Conservation (phyloP, 2,329 filamentous ascomycete genomes). For the Phaeosphaeriaceae sp. region DNA sequence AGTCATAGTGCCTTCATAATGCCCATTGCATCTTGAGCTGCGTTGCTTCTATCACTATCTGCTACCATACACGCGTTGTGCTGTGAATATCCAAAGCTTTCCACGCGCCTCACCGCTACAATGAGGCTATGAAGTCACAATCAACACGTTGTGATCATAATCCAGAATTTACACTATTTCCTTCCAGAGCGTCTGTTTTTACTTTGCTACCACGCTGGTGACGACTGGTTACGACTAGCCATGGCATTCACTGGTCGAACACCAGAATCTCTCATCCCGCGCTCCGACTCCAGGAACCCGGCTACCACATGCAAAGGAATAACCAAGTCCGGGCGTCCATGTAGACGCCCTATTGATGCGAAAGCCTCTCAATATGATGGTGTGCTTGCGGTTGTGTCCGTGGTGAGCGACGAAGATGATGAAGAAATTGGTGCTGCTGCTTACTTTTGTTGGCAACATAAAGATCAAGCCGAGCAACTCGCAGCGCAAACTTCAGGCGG, state of each 20-base stretch:
- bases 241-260: conserved; percentile 57
- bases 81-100: neutral
- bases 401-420: conserved; percentile 47
- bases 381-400: conserved; percentile 51
- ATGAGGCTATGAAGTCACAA: conserved; percentile 6
- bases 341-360: conserved; percentile 72
- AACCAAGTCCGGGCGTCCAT: conserved; percentile 81
- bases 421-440: conserved; percentile 62
- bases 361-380: conserved; percentile 47
- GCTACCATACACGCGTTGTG: neutral
- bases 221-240: neutral
- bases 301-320: conserved; percentile 86
- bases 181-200: neutral
- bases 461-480: conserved; percentile 72
- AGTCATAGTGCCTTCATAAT: conserved; percentile 16
- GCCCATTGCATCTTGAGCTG: conserved; percentile 3
- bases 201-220: neutral
- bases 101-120: conserved; percentile 5
- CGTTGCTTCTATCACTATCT: too few species aligned
- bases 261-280: conserved; percentile 78
- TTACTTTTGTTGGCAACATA: conserved; percentile 96
- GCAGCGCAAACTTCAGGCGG: conserved; percentile 25
- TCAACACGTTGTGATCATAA: neutral
- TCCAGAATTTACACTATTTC: neutral
- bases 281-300: conserved; percentile 85